phyloP scores from a whole-genome alignment of 495 filamentous ascomycete genomes.

The Tuber borchii region DNA sequence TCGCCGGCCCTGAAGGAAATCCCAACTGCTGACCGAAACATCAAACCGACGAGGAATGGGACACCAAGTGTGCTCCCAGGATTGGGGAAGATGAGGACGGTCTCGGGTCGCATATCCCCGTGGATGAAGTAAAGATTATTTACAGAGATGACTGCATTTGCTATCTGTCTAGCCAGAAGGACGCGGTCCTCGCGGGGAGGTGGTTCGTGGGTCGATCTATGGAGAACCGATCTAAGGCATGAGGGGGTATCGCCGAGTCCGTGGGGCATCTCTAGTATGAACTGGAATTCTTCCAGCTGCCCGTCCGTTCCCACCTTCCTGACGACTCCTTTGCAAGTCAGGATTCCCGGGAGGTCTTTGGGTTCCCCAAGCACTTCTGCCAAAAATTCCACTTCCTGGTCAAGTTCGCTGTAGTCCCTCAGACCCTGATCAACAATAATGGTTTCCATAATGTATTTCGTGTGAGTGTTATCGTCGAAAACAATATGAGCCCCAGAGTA shows the following conservation, averaged over 20 bases:
- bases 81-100: constrained; percentile 46
- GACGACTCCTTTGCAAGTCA: constrained; percentile 48
- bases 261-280: constrained; percentile 29
- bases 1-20: constrained; percentile 46
- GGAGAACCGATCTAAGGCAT: constrained; percentile 36
- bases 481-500: constrained; percentile 29
- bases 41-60: constrained; percentile 50
- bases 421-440: constrained; percentile 7
- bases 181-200: constrained; percentile 42
- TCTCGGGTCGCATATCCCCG: constrained; percentile 55
- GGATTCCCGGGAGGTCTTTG: constrained; percentile 46
- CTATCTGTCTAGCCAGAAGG: constrained; percentile 47
- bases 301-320: constrained; percentile 11
- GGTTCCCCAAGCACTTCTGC: constrained; percentile 43
- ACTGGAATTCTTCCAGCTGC: constrained; percentile 15
- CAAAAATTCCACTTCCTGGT: constrained; percentile 43
- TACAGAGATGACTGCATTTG: constrained; percentile 47
- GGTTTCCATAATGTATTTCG: constrained; percentile 4
- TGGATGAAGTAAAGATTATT: constrained; percentile 53
- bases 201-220: constrained; percentile 27
- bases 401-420: background rate
- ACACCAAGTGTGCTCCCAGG: constrained; percentile 23
- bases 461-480: constrained; percentile 31
- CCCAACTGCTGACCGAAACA: constrained; percentile 46
- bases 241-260: background rate